These are phyloP conservation scores for Saccharum hybrid DNA, from an alignment of 202 grass and related monocot genomes.

Conservation along the genomic window DNA sequence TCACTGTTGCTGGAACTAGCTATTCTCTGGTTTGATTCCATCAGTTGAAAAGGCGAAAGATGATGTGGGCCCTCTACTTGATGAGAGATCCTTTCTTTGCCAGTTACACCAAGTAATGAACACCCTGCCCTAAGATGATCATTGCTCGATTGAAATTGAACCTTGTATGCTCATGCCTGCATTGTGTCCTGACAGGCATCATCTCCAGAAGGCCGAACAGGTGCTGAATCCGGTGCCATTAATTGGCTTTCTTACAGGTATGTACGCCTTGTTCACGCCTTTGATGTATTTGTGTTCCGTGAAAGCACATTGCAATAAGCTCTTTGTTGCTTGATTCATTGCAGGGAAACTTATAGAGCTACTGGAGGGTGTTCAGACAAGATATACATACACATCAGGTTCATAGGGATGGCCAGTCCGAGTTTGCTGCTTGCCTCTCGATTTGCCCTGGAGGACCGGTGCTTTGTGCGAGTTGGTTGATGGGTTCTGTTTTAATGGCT, in stretches of 20 bases:
- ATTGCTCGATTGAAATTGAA: neutral
- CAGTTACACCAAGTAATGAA: constrained; percentile 74
- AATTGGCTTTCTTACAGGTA: constrained; percentile 84
- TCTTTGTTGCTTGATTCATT: constrained; percentile 37
- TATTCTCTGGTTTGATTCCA: constrained; percentile 36
- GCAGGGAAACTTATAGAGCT: constrained; percentile 90
- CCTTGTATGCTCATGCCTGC: constrained; percentile 16
- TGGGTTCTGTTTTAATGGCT: constrained; percentile 30
- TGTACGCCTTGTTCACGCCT: neutral
- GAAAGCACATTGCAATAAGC: constrained; percentile 8
- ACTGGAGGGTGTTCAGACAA: constrained; percentile 81
- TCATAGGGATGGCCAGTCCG: constrained; percentile 52
- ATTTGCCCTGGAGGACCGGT: neutral
- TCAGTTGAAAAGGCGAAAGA: constrained; percentile 90
- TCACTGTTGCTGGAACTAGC: constrained; percentile 26
- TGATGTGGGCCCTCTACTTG: constrained; percentile 87
- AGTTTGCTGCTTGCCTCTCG: constrained; percentile 27
- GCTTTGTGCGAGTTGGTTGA: neutral
- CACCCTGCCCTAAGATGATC: neutral
- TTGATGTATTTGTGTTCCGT: neutral
- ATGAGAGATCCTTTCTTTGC: constrained; percentile 99
- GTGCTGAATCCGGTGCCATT: constrained; percentile 70
- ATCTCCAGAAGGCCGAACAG: constrained; percentile 77
- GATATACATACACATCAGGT: constrained; percentile 94
- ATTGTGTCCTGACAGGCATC: constrained; percentile 61